phyloP scores from a whole-genome alignment of 2,329 filamentous ascomycete species.

The Exserohilum turcica region DNA sequence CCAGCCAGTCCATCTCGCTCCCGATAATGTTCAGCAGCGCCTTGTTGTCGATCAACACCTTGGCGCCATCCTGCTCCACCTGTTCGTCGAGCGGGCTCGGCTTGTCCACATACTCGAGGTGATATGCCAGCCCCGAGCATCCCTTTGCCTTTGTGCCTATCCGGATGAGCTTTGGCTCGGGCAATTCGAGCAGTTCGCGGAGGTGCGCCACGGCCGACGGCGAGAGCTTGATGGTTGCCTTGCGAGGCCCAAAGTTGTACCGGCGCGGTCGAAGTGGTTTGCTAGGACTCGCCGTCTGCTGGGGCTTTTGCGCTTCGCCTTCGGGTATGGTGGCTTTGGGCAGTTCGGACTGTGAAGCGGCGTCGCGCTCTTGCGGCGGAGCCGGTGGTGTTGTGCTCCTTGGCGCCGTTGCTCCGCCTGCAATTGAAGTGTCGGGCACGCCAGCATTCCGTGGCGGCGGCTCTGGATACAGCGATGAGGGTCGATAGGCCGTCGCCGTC shows the following conservation, averaged over 20 bases:
- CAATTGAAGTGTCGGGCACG: conserved; percentile 66
- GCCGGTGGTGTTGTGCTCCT: conserved; percentile 52
- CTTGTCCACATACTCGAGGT: conserved; percentile 94
- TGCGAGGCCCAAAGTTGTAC: conserved; percentile 75
- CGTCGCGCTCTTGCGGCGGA: conserved; percentile 30
- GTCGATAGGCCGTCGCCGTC: conserved; percentile 68
- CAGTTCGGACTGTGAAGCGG: conserved; percentile 29
- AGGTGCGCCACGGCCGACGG: conserved; percentile 80
- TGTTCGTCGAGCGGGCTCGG: conserved; percentile 85
- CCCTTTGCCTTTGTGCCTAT: conserved; percentile 93
- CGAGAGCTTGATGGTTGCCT: conserved; percentile 89
- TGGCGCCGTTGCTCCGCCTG: conserved; percentile 55
- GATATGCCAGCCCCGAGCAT: conserved; percentile 90
- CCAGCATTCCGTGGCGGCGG: conserved; percentile 64
- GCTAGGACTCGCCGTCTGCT: conserved; percentile 53
- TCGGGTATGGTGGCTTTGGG: conserved; percentile 61
- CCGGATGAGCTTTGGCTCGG: conserved; percentile 89
- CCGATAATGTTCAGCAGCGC: conserved; percentile 97
- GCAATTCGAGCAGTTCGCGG: conserved; percentile 75
- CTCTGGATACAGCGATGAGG: conserved; percentile 61
- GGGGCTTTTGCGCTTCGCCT: conserved; percentile 66
- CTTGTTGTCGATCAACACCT: conserved; percentile 95
- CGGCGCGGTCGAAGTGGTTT: conserved; percentile 61
- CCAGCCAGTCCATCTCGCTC: conserved; percentile 98
- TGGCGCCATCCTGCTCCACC: conserved; percentile 94